These are phyloP conservation scores for Pestalotiopsis sp. DNA, from an alignment of 2,329 filamentous ascomycete genomes.

Conservation along the genomic window DNA sequence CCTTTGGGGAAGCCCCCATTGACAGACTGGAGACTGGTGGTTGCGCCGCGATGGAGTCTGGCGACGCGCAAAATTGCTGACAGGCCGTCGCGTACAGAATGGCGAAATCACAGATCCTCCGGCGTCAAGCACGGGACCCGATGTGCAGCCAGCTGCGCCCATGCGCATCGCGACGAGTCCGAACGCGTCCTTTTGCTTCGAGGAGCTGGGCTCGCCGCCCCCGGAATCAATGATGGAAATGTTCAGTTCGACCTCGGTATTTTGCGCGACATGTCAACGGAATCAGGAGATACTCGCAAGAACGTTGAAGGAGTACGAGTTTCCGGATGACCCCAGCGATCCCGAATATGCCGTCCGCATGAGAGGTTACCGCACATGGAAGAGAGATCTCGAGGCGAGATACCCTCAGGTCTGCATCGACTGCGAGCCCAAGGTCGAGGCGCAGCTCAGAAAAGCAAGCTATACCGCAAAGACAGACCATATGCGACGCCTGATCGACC, in stretches of 20 bases:
- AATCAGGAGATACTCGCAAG: conserved; percentile 84
- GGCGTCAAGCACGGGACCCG: conserved; percentile 53
- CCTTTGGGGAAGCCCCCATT: not conserved
- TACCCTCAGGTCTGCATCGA: conserved; percentile 87
- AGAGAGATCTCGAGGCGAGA: conserved; percentile 70
- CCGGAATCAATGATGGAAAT: not conserved
- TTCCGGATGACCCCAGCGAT: conserved; percentile 62
- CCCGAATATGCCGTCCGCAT: conserved; percentile 70
- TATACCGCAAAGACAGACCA: conserved; percentile 86
- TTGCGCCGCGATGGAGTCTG: not conserved
- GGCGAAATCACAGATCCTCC: conserved; percentile 91
- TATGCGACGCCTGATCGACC: conserved; percentile 72
- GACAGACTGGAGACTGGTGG: not conserved
- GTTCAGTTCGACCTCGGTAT: conserved; percentile 38
- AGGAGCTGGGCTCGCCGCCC: not conserved
- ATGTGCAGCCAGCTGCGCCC: conserved; percentile 29
- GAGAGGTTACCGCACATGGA: conserved; percentile 68
- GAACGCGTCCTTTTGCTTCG: not conserved
- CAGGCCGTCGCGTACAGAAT: conserved; percentile 50
- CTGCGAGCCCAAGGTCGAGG: conserved; percentile 74
- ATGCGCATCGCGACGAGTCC: conserved; percentile 35
- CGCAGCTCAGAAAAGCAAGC: conserved; percentile 67
- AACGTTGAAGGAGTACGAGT: conserved; percentile 78
- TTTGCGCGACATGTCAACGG: conserved; percentile 78
- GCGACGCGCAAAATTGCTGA: conserved; percentile 13